Conservation (phyloP, 2,329 filamentous ascomycete species). For the Botrytis medusae region DNA sequence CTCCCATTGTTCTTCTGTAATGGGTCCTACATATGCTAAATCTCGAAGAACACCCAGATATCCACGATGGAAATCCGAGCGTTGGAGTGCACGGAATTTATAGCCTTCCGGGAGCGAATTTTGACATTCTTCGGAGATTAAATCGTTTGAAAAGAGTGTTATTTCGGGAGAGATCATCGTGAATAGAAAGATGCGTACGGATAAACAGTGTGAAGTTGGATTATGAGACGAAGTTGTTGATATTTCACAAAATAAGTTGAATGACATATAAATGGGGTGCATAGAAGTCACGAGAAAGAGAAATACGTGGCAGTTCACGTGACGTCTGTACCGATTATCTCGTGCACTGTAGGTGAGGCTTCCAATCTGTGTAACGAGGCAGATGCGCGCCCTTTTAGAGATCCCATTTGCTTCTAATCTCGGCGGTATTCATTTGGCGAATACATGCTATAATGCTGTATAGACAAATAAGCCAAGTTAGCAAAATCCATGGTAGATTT, state of each 20-base stretch:
- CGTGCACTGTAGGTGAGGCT: not conserved
- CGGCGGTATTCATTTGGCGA: too few species aligned
- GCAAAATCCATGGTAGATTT: not conserved
- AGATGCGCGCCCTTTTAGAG: not conserved
- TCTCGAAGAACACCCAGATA: constrained; percentile 18
- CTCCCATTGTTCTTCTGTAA: constrained; percentile 70
- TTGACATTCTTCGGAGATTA: constrained; percentile 15
- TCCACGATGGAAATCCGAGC: constrained; percentile 13
- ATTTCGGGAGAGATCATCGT: constrained; percentile 1
- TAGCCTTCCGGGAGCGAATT: constrained; percentile 13
- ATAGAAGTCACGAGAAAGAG: constrained; percentile 1
- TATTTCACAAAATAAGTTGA: not conserved
- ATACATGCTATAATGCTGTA: not conserved
- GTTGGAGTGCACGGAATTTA: constrained; percentile 20
- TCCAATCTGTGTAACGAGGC: not conserved
- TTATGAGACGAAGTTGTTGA: not conserved
- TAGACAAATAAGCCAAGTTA: not conserved
- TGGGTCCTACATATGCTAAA: constrained; percentile 65
- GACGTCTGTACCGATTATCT: not conserved
- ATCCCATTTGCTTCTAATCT: not conserved
- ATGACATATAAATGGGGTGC: constrained; percentile 10
- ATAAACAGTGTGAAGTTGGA: too few species aligned
- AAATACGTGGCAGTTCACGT: constrained; percentile 15
- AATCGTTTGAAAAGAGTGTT: constrained; percentile 5
- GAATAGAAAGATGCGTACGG: not conserved